Conservation (phyloP, 139 green algal genomes). For the Nannochloris sp. region DNA sequence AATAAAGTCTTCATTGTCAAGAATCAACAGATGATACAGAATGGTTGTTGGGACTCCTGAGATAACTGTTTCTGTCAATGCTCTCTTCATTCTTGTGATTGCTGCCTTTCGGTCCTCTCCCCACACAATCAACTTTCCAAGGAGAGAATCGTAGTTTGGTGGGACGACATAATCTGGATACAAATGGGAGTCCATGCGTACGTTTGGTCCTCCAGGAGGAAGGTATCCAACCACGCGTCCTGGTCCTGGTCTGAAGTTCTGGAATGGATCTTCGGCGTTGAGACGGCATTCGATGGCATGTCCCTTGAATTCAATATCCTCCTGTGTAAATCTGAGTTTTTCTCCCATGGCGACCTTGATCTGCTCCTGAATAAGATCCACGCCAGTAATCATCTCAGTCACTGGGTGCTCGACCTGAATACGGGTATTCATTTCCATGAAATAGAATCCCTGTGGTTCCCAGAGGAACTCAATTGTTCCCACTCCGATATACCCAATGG, state of each 20-base stretch:
- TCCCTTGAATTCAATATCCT: constrained; percentile 81
- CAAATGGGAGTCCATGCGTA: constrained; percentile 93
- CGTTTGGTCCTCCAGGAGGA: constrained; percentile 78
- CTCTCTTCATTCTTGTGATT: constrained; percentile 76
- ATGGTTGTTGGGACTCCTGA: constrained; percentile 79
- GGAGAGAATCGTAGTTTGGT: constrained; percentile 92
- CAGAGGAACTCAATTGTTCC: constrained; percentile 93
- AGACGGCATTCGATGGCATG: constrained; percentile 91
- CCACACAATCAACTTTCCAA: constrained; percentile 98
- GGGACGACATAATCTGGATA: constrained; percentile 92
- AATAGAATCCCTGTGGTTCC: constrained; percentile 90
- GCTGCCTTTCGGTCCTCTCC: constrained; percentile 60
- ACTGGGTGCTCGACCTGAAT: constrained; percentile 95
- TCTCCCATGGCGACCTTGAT: constrained; percentile 76
- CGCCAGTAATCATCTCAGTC: constrained; percentile 89
- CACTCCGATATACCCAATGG: constrained; percentile 76
- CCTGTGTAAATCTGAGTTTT: constrained; percentile 65
- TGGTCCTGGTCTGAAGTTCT: constrained; percentile 70
- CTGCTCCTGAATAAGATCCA: constrained; percentile 91
- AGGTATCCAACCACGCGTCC: constrained; percentile 83
- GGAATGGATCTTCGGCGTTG: constrained; percentile 90
- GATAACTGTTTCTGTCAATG: constrained; percentile 58
- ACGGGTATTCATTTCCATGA: constrained; percentile 98
- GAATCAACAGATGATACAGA: constrained; percentile 81
- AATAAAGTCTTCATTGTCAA: constrained; percentile 59